Base-by-base conservation (phyloP, 202 grass and related monocot genomes). In the Saccharum hybrid region DNA sequence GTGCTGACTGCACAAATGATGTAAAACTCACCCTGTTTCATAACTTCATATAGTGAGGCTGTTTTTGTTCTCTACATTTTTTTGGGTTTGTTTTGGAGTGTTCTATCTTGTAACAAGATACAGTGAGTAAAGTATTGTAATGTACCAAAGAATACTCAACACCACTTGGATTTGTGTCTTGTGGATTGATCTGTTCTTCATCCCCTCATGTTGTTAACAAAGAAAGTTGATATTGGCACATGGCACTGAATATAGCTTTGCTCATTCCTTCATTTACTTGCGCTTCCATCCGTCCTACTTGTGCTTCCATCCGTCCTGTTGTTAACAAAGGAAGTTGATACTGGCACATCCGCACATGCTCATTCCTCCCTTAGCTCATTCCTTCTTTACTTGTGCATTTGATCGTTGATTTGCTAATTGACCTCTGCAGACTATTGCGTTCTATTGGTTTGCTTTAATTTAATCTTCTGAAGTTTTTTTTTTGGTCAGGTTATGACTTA, bases 101-200 rank as follows among this genome's bases (percentile, higher is more conserved):
- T 68, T 84, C 54, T 52, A 75, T 81, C 70, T 64, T 84, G 80
- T 86, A 75, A 82, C 75, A 86, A 75, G 42, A 34, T 90, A 87
- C 83, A 90, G 69, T 12, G 80, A 83, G 75, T 80, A 83, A 75
- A 83, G 6, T 87, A 75, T 83, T 90, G 88, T 87, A 87, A 54
- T 80, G 71, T 90, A 80, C 28, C 42, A 84, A 87, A 90, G 70
- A 87, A 90, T 76, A 80, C 70, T 71, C 43, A 16, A 42, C 23
- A 68, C 54, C 75, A 46, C 26, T 84, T 90, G 28, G 63, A 71
- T 87, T 64, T 70, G 63, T 80, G 76, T 76, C 69, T 23, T 70
- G 51, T 70, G 69, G 76, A 86, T 80, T 70, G 51, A 46, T 75
- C 13, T 89, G 65, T 89, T 79, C 40, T 64, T 70, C 7, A 7